phyloP scores from a whole-genome alignment of 352 stramenopile species.

The Globisporangium barbulae region DNA sequence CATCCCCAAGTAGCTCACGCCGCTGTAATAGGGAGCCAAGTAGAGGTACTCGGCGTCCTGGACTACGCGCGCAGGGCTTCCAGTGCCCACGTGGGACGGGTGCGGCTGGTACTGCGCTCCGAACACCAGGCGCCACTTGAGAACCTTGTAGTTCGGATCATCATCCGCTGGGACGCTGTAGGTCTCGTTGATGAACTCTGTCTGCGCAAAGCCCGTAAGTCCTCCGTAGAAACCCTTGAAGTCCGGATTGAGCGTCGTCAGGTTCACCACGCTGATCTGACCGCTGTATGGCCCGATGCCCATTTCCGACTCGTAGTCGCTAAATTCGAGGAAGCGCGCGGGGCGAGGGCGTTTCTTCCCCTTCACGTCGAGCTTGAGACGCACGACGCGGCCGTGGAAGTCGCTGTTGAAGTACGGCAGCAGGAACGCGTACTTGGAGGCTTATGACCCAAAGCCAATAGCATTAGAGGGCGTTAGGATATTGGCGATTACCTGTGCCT shows the following conservation, averaged over 20 bases:
- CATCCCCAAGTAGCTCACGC: slow-evolving; percentile 38
- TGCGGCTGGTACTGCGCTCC: slow-evolving; percentile 46
- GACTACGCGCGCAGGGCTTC: slow-evolving; percentile 28
- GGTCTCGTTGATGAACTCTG: slow-evolving; percentile 59
- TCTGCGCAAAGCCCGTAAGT: slow-evolving; percentile 57
- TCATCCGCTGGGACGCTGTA: slow-evolving; percentile 45
- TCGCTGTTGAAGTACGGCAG: slow-evolving; percentile 66
- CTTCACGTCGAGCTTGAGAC: slow-evolving; percentile 67
- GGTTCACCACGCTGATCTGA: slow-evolving; percentile 59
- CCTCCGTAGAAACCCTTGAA: slow-evolving; percentile 59
- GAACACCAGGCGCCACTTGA: slow-evolving; percentile 46
- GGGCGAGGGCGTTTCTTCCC: slow-evolving; percentile 73
- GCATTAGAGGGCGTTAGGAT: not conserved
- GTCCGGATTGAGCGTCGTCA: slow-evolving; percentile 37
- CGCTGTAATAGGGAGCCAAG: slow-evolving; percentile 66
- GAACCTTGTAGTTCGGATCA: slow-evolving; percentile 41
- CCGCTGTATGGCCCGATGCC: slow-evolving; percentile 62
- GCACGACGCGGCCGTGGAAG: slow-evolving; percentile 62
- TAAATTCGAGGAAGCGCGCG: slow-evolving; percentile 76
- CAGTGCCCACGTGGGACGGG: slow-evolving; percentile 34
- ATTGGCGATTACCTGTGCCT: not conserved
- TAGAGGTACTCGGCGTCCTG: slow-evolving; percentile 67
- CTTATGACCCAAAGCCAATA: slow-evolving; percentile 16
- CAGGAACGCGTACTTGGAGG: slow-evolving; percentile 69
- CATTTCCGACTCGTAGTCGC: slow-evolving; percentile 60